Percentiles rank a stretch among this genome's conserved stretches.
These are phyloP conservation scores for Casuarina glauca DNA, from an alignment of 306 rosid species.

Conservation along the genomic window DNA sequence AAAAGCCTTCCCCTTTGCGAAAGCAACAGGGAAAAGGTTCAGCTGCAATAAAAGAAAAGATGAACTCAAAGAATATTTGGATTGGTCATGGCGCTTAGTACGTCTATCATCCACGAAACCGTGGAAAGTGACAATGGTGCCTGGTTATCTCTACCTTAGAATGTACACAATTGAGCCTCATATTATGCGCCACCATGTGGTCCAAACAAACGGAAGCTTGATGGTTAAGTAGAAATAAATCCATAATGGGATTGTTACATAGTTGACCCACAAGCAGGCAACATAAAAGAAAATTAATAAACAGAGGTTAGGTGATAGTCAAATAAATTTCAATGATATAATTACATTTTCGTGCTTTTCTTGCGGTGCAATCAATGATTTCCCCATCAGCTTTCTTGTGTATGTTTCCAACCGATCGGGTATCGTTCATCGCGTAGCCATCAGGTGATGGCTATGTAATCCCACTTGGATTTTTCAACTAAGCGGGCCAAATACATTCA, in stretches of 20 bases:
- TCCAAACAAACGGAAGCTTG: not conserved
- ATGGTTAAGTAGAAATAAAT: not conserved
- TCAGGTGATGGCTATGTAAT: not conserved
- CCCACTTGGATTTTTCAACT: not conserved
- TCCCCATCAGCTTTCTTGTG: not conserved
- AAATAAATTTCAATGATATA: not conserved
- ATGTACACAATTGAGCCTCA: not conserved
- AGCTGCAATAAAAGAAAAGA: too few species aligned
- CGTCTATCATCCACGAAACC: not conserved
- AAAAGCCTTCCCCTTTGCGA: too few species aligned
- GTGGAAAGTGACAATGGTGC: not conserved
- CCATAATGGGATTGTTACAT: not conserved
- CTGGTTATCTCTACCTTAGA: not conserved
- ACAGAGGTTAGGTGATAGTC: too few species aligned
- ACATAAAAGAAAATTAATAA: not conserved
- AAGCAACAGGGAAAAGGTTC: too few species aligned
- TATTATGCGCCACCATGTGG: not conserved
- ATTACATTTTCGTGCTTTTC: not conserved
- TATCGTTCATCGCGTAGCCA: too few species aligned
- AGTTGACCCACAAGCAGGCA: not conserved
- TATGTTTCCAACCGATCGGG: not conserved
- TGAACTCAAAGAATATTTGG: too few species aligned
- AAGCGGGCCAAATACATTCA: not conserved
- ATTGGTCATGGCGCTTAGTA: too few species aligned
- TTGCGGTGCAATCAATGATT: not conserved